Conservation (phyloP, 495 filamentous ascomycete species). For the Aspergillus haitiensis region DNA sequence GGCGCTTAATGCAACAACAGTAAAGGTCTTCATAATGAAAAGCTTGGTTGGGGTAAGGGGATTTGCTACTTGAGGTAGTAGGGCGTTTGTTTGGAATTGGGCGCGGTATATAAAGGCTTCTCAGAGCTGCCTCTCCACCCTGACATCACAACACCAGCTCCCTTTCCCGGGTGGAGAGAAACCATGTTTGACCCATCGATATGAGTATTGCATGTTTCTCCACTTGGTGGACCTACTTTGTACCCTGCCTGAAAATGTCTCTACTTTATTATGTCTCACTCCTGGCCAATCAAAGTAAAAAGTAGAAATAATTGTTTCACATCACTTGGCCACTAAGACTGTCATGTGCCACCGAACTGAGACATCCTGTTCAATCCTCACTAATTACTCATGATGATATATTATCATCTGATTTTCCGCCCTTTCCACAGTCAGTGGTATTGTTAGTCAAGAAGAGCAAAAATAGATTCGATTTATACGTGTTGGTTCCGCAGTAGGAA, state of each 20-base stretch:
- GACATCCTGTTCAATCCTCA: background rate
- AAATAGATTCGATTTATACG: background rate
- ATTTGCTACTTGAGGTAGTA: background rate
- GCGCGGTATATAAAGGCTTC: background rate
- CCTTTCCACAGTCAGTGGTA: background rate
- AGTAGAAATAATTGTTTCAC: background rate
- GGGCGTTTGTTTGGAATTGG: background rate
- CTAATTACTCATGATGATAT: background rate
- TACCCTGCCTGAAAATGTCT: background rate
- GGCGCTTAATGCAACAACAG: conserved; percentile 24
- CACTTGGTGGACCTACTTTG: background rate
- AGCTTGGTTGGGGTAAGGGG: background rate
- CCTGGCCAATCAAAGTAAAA: background rate
- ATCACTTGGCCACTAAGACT: background rate
- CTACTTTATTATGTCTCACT: background rate
- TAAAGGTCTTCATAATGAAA: conserved; percentile 28
- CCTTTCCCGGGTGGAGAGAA: background rate
- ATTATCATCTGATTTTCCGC: background rate
- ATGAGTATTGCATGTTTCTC: background rate
- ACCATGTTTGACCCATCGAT: background rate
- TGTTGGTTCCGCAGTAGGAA: too few relatives aligned
- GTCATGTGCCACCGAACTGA: background rate
- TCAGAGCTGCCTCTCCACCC: background rate
- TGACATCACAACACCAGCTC: background rate
- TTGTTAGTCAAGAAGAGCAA: background rate